These are phyloP conservation scores for Russula sp. DNA, from an alignment of 768 basidiomycete genomes.

Conservation along the genomic window DNA sequence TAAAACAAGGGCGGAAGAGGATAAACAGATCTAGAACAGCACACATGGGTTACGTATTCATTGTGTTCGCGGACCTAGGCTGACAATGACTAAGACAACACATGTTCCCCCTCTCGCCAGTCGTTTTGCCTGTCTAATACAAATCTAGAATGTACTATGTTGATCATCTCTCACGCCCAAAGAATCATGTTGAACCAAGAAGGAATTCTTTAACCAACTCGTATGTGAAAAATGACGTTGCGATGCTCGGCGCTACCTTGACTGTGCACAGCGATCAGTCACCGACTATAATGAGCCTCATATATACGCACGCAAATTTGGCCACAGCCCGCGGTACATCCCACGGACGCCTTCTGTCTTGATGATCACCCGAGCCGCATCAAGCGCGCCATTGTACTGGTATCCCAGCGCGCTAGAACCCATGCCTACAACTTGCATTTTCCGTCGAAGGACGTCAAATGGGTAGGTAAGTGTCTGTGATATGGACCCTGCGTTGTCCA, in stretches of 20 bases:
- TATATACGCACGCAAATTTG: slow-evolving; percentile 66
- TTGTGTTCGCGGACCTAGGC: not conserved
- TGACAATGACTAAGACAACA: not conserved
- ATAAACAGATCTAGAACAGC: too few relatives aligned
- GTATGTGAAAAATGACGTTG: slow-evolving; percentile 81
- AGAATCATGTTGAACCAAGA: slow-evolving; percentile 30
- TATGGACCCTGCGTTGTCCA: slow-evolving; percentile 54
- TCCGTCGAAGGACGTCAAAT: slow-evolving; percentile 88
- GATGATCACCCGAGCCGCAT: slow-evolving; percentile 66
- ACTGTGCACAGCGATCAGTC: slow-evolving; percentile 39
- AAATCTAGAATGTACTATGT: slow-evolving; percentile 14
- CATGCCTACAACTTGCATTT: slow-evolving; percentile 92
- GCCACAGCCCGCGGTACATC: slow-evolving; percentile 84
- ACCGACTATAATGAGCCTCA: not conserved
- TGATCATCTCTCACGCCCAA: slow-evolving; percentile 15
- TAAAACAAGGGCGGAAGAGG: not conserved
- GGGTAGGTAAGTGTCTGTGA: slow-evolving; percentile 95
- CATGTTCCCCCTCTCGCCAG: not conserved
- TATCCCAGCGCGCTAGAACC: slow-evolving; percentile 45
- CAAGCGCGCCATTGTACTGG: slow-evolving; percentile 75
- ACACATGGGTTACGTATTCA: slow-evolving; percentile 2
- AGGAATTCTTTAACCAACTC: slow-evolving; percentile 57
- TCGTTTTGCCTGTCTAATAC: slow-evolving; percentile 9
- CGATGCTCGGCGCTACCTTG: slow-evolving; percentile 87
- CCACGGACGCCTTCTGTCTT: slow-evolving; percentile 69